Percentiles rank a stretch among this genome's conserved stretches.
Conservation (phyloP, 108 stramenopile species). For the Discostella stelligeroides region DNA sequence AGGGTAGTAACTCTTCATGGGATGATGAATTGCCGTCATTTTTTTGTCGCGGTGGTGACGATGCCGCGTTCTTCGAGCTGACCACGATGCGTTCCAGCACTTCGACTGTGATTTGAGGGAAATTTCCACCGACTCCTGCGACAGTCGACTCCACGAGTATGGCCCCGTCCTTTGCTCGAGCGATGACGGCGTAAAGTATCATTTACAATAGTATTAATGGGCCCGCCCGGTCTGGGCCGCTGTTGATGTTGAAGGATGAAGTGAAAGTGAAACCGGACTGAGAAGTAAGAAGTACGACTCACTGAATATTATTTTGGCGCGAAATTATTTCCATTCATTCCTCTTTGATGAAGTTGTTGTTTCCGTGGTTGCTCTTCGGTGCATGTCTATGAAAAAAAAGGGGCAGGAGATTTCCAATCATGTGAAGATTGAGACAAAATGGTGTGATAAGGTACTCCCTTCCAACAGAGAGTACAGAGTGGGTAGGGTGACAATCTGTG, state of each 20-base stretch:
- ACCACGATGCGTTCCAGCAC: constrained; percentile 45
- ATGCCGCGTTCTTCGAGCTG: constrained; percentile 31
- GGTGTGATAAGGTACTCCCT: not conserved
- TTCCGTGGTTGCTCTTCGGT: too few species aligned
- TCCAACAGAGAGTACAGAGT: not conserved
- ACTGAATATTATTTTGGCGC: too few species aligned
- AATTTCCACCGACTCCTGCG: constrained; percentile 59
- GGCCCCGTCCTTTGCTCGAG: constrained; percentile 63
- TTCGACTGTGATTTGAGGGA: constrained; percentile 63
- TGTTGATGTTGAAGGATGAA: not conserved
- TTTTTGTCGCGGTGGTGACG: not conserved
- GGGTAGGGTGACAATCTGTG: too few species aligned
- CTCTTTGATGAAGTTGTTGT: too few species aligned
- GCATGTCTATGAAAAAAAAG: too few species aligned
- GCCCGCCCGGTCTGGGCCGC: too few species aligned
- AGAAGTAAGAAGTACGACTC: too few species aligned
- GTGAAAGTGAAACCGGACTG: too few species aligned
- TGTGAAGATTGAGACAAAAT: not conserved
- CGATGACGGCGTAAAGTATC: constrained; percentile 80
- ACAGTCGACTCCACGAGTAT: constrained; percentile 66
- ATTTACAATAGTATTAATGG: too few species aligned
- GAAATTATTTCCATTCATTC: too few species aligned
- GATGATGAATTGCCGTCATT: constrained; percentile 11
- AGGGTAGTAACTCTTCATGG: constrained; percentile 53
- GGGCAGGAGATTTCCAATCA: too few species aligned